phyloP scores from a whole-genome alignment of 805 yeast genomes.

The Starmerella riodocensis region DNA sequence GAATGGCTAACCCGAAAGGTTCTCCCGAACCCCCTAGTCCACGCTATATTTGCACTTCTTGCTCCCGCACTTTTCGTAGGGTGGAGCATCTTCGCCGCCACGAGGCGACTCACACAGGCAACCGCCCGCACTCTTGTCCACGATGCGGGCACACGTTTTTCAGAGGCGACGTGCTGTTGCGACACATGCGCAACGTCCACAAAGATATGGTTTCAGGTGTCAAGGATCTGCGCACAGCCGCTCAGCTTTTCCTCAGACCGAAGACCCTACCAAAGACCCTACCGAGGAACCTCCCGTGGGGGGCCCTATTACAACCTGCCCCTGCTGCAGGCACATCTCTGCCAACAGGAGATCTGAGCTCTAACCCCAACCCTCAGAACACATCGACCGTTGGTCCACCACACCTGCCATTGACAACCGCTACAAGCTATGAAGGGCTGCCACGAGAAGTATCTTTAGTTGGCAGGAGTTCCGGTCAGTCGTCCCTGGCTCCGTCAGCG shows the following conservation, averaged over 20 bases:
- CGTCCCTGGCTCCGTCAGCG: too few relatives aligned
- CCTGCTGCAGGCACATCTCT: constrained; percentile 3
- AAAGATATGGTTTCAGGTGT: constrained; percentile 1
- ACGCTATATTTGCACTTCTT: constrained; percentile 2
- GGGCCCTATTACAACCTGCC: too few relatives aligned
- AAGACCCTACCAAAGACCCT: not conserved
- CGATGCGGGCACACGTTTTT: constrained; percentile 6
- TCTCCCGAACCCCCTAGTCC: not conserved
- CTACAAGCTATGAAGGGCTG: too few relatives aligned
- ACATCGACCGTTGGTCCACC: not conserved
- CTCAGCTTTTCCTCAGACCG: not conserved
- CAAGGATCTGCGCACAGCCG: not conserved
- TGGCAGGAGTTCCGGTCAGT: too few relatives aligned
- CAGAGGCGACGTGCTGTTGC: constrained; percentile 9
- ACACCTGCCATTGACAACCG: too few relatives aligned
- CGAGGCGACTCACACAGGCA: constrained; percentile 9
- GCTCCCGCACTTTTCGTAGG: constrained; percentile 7
- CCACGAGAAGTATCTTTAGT: too few relatives aligned
- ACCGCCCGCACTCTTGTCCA: constrained; percentile 3
- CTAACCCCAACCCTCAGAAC: not conserved
- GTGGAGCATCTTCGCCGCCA: constrained; percentile 13
- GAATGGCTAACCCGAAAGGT: not conserved
- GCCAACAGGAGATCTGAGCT: too few relatives aligned
- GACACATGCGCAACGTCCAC: constrained; percentile 10
- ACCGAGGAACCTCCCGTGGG: too few relatives aligned